Evolutionary conservation across 306 rosid genomes (phyloP).

Genomic region (Morella rubra): DNA sequence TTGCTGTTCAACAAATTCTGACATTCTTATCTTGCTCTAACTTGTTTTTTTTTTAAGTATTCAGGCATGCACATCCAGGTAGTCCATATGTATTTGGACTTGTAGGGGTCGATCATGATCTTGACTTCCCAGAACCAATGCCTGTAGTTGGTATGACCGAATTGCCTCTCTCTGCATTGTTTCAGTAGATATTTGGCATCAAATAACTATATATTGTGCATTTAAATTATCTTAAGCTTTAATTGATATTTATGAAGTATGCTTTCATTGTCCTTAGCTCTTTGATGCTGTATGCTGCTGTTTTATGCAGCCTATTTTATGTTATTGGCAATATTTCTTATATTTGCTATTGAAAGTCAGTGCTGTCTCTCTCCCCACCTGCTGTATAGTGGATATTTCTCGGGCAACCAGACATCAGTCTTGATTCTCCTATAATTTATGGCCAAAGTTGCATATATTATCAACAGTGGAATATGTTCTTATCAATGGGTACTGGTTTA

Average conservation of each 20-base stretch:
- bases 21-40: conserved; percentile 16
- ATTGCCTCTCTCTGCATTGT: conserved; percentile 8
- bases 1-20: conserved; percentile 10
- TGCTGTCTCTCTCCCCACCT: background rate
- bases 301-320: background rate
- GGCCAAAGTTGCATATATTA: background rate
- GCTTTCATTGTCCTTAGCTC: background rate
- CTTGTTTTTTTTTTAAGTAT: conserved; percentile 24
- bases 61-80: conserved; percentile 99
- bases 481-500: background rate
- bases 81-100: conserved; percentile 96
- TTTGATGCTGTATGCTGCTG: background rate
- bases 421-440: background rate
- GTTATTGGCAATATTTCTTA: background rate
- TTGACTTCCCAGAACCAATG: conserved; percentile 98
- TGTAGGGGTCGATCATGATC: conserved; percentile 84
- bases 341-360: no score
- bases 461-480: background rate
- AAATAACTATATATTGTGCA: no score
- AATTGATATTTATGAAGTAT: background rate
- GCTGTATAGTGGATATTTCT: background rate
- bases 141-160: conserved; percentile 77
- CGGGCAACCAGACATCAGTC: background rate
- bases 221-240: background rate
- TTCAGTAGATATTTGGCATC: conserved; percentile 6